Evolutionary conservation across 352 stramenopile species (phyloP).

Genomic region (Phytophthora pluvialis): DNA sequence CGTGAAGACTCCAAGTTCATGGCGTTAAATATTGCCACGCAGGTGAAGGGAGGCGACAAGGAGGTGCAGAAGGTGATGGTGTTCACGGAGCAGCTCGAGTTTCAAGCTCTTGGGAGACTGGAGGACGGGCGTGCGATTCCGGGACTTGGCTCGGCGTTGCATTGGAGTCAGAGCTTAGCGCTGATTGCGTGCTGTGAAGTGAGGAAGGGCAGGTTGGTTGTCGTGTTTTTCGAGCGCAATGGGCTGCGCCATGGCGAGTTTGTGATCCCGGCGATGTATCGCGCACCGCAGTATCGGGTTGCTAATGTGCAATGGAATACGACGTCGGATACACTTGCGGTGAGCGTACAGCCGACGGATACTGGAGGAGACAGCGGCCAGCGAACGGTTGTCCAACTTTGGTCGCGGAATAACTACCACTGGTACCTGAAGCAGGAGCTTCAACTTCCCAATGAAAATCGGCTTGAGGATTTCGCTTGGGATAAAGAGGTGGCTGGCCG

Average conservation of each 20-base stretch:
- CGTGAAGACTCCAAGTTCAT: slow-evolving; percentile 78
- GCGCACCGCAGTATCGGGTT: slow-evolving; percentile 38
- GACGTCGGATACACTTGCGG: slow-evolving; percentile 71
- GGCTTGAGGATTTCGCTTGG: slow-evolving; percentile 53
- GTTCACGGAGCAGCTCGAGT: slow-evolving; percentile 60
- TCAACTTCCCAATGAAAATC: slow-evolving; percentile 22
- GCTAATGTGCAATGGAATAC: slow-evolving; percentile 63
- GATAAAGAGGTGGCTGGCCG: slow-evolving; percentile 55
- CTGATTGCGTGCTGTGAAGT: slow-evolving; percentile 71
- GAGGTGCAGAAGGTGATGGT: slow-evolving; percentile 56
- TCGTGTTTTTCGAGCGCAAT: slow-evolving; percentile 89
- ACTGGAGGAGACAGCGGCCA: not conserved
- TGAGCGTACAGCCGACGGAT: slow-evolving; percentile 38
- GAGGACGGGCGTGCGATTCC: slow-evolving; percentile 71
- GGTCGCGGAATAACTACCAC: slow-evolving; percentile 83
- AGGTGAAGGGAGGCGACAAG: not conserved
- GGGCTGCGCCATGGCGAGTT: slow-evolving; percentile 85
- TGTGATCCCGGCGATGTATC: slow-evolving; percentile 48
- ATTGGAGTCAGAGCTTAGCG: slow-evolving; percentile 81
- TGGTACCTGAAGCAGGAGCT: slow-evolving; percentile 87
- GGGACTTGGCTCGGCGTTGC: slow-evolving; percentile 47
- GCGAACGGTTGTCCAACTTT: slow-evolving; percentile 61
- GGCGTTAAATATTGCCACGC: slow-evolving; percentile 58
- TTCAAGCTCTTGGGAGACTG: slow-evolving; percentile 69
- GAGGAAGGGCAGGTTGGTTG: slow-evolving; percentile 56